phyloP scores from a whole-genome alignment of 1,284 basidiomycete species.

The Grifola frondosa region DNA sequence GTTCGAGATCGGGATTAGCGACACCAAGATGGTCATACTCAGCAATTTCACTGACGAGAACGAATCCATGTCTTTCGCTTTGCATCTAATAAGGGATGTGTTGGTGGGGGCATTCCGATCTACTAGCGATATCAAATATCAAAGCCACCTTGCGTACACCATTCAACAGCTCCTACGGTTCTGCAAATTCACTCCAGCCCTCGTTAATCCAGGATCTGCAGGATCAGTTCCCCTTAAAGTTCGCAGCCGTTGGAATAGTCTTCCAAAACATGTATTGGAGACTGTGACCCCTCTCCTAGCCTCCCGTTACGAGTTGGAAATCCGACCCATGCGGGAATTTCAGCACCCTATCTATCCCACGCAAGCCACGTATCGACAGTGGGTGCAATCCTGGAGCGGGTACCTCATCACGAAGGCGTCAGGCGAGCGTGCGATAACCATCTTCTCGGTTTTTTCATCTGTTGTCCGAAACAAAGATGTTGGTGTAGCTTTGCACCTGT shows the following conservation, averaged over 20 bases:
- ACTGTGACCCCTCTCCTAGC: constrained; percentile 88
- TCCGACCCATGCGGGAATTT: constrained; percentile 36
- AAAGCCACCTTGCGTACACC: constrained; percentile 85
- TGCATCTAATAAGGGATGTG: constrained; percentile 85
- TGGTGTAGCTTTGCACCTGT: constrained; percentile 83
- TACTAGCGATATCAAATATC: constrained; percentile 92
- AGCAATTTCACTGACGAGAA: constrained; percentile 83
- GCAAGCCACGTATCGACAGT: constrained; percentile 87
- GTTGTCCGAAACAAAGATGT: constrained; percentile 89
- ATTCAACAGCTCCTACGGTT: constrained; percentile 92
- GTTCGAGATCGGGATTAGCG: constrained; percentile 66
- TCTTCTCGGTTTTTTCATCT: constrained; percentile 82
- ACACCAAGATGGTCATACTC: constrained; percentile 71
- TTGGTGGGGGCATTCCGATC: constrained; percentile 92
- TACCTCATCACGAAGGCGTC: constrained; percentile 76
- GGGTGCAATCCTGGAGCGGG: constrained; percentile 90
- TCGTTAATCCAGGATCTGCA: constrained; percentile 54
- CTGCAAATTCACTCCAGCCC: constrained; percentile 80
- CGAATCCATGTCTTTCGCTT: constrained; percentile 80
- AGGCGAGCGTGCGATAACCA: constrained; percentile 54
- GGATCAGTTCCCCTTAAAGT: constrained; percentile 63
- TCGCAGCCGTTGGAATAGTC: constrained; percentile 71
- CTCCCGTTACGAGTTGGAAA: constrained; percentile 60
- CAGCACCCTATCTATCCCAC: constrained; percentile 77
- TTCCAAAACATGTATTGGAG: constrained; percentile 86